Conservation (phyloP, 441 rosid genomes). For the Kokia cookei region DNA sequence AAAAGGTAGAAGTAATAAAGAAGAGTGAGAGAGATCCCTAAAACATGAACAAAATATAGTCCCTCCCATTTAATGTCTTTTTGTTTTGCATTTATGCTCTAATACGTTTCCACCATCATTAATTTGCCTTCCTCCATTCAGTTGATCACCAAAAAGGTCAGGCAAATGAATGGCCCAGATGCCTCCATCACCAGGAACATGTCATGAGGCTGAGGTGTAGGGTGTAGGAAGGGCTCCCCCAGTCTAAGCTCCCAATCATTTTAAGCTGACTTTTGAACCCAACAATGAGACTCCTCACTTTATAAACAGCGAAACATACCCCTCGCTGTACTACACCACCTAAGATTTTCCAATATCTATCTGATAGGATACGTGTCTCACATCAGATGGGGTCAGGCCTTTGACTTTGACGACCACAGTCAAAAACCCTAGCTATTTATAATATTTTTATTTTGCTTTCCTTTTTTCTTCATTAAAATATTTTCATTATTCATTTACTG, state of each 20-base stretch:
- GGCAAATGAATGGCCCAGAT: not conserved
- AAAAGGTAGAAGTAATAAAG: not conserved
- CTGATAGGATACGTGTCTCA: constrained; percentile 42
- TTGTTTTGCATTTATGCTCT: constrained; percentile 9
- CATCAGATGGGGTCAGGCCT: constrained; percentile 36
- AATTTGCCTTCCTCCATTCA: not conserved
- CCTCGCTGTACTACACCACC: constrained; percentile 49
- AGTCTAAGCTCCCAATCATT: constrained; percentile 56
- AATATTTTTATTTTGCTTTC: constrained; percentile 3
- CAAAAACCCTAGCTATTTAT: constrained; percentile 26
- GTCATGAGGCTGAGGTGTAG: not conserved
- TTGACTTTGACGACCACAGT: constrained; percentile 46
- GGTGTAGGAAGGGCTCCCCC: not conserved
- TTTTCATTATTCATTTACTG: not conserved
- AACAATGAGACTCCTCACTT: constrained; percentile 20
- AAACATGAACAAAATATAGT: not conserved
- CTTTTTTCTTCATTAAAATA: not conserved
- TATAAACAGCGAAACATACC: constrained; percentile 34
- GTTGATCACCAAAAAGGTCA: not conserved
- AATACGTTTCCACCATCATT: constrained; percentile 23
- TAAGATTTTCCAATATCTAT: constrained; percentile 4
- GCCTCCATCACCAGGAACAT: not conserved
- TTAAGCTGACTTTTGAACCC: constrained; percentile 53
- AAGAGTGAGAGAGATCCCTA: not conserved
- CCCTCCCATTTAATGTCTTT: constrained; percentile 9